phyloP scores from a whole-genome alignment of 768 basidiomycete genomes.

The Ramaria rubella region DNA sequence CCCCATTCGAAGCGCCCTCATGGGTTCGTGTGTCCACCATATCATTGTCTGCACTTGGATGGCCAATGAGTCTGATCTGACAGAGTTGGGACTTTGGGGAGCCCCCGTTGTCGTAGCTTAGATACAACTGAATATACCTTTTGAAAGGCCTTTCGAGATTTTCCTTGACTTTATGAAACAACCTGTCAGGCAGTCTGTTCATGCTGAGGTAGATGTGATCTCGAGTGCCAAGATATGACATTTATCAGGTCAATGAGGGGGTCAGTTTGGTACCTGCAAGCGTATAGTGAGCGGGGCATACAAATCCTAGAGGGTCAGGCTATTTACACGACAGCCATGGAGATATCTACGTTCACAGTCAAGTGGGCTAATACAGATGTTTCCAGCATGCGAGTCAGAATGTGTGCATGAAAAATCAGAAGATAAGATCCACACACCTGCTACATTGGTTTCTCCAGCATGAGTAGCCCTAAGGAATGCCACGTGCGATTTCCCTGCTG shows the following conservation, averaged over 20 bases:
- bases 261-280: constrained; percentile 60
- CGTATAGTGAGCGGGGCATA: too few relatives aligned
- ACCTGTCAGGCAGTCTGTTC: not conserved
- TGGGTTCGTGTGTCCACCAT: not conserved
- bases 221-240: not conserved
- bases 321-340: too few relatives aligned
- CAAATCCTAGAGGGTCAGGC: too few relatives aligned
- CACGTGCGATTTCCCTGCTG: too few relatives aligned
- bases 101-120: not conserved
- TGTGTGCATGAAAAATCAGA: too few relatives aligned
- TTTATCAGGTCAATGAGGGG: constrained; percentile 40
- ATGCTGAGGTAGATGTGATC: not conserved
- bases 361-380: too few relatives aligned
- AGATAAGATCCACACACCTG: too few relatives aligned
- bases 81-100: not conserved
- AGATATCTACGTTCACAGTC: too few relatives aligned
- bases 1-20: not conserved
- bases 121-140: not conserved
- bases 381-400: too few relatives aligned
- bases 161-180: not conserved
- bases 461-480: too few relatives aligned
- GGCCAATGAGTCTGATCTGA: not conserved
- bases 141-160: not conserved
- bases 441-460: too few relatives aligned
- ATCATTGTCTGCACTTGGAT: not conserved